Base-by-base conservation (phyloP, 2,329 filamentous ascomycete species). In the Aspergillus transmontanensis region DNA sequence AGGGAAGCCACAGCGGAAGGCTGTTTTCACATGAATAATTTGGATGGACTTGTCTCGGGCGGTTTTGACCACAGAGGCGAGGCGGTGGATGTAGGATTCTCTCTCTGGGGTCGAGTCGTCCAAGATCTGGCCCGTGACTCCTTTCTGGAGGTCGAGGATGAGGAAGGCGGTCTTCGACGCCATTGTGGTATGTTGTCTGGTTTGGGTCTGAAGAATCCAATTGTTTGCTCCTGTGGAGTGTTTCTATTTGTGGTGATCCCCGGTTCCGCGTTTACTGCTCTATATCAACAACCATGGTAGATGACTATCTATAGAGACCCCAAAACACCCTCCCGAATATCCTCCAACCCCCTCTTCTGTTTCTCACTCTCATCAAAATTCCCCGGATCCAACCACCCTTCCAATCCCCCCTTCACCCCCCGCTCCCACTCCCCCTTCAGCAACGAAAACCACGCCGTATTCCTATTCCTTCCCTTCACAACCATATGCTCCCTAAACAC, bases 401-500 rank as follows among this genome's bases (percentile, higher is more conserved):
- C 45, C 9, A 46, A 26, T 11, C 10, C 45, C 45, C 11, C 45
- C 45, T 23, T 46, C n/a, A 46, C 45, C 9, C n/a, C 21, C 45
- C 11, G n/a, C n/a, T 79, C 78, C 88, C 88, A 90, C 63, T 90
- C 88, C 0, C 82, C 81, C 56, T 87, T 83, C 1, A 85, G 69
- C 10, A 90, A 83, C 26, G 86, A 84, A 60, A 82, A 86, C 86
- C 86, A 90, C 5, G 83, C 81, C 0, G 87, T 87, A 70, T 90
- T 87, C 50, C 88, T 76, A 59, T 78, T 82, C 28, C 81, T 75
- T 0, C 86, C 87, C 67, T 85, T 87, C 9, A 85, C 69, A 34
- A 90, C 79, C 82, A 88, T 82, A 70, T 90, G 87, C 65, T 87
- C 85, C 60, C 87, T 80, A 65, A 89, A 89, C 0, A 82, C 69